Evolutionary conservation across 176 grass and related monocot species (phyloP).

Genomic region (Oryza nivara): DNA sequence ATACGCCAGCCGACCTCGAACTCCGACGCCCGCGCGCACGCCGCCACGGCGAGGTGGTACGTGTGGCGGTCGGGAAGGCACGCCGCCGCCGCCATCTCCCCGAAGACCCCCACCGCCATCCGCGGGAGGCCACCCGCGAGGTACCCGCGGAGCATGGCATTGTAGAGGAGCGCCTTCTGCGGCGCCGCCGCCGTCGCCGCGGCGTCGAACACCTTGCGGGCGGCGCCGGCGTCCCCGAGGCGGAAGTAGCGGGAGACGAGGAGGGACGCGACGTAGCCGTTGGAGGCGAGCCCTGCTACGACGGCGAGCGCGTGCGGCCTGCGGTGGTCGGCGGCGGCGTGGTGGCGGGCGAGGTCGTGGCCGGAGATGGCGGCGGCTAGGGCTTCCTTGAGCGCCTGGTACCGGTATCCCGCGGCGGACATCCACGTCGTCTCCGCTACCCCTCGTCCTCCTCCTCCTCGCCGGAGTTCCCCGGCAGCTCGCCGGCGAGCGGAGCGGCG

Average conservation of each 20-base stretch:
- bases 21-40: slow-evolving; percentile 43
- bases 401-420: slow-evolving; percentile 42
- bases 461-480: background rate
- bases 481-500: too few relatives aligned
- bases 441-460: background rate
- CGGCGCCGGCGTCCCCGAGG: slow-evolving; percentile 42
- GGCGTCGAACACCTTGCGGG: slow-evolving; percentile 55
- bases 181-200: background rate
- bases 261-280: slow-evolving; percentile 58
- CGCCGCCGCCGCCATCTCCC: slow-evolving; percentile 31
- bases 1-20: slow-evolving; percentile 25
- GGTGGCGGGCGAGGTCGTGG: slow-evolving; percentile 10
- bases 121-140: slow-evolving; percentile 40
- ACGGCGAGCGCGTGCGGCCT: slow-evolving; percentile 47
- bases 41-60: slow-evolving; percentile 60
- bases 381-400: slow-evolving; percentile 66
- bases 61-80: slow-evolving; percentile 53
- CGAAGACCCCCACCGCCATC: slow-evolving; percentile 40
- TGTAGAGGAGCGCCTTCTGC: slow-evolving; percentile 63
- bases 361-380: slow-evolving; percentile 55
- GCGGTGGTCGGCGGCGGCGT: slow-evolving; percentile 40
- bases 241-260: slow-evolving; percentile 65
- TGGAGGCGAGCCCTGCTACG: slow-evolving; percentile 49
- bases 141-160: slow-evolving; percentile 63
- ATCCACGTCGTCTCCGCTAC: slow-evolving; percentile 5